Conservation (phyloP, 2,329 filamentous ascomycete species). For the Pezicula carpinea region DNA sequence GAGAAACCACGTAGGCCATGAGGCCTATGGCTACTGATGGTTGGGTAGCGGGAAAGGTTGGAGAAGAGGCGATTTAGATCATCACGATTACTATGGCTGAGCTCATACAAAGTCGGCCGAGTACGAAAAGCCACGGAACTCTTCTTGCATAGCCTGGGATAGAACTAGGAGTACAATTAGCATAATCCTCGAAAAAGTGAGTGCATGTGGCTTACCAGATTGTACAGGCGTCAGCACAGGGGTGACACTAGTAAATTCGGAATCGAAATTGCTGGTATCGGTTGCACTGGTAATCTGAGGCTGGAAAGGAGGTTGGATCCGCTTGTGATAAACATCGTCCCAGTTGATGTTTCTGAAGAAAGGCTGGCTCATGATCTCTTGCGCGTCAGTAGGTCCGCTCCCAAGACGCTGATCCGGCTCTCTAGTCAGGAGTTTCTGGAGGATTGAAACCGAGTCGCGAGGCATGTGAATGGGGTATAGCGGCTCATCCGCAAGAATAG, state of each 20-base stretch:
- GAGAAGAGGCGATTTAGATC: neutral
- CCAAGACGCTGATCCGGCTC: slow-evolving; percentile 92
- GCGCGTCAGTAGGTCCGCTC: slow-evolving; percentile 91
- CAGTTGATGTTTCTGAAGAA: slow-evolving; percentile 98
- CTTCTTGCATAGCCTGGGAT: slow-evolving; percentile 98
- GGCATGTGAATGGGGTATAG: slow-evolving; percentile 99
- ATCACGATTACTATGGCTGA: neutral
- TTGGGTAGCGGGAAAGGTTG: too few relatives aligned
- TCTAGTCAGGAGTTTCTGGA: slow-evolving; percentile 93
- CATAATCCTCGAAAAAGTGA: slow-evolving; percentile 5
- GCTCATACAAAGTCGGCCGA: slow-evolving; percentile 30
- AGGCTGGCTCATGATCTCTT: slow-evolving; percentile 97
- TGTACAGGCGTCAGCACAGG: slow-evolving; percentile 96
- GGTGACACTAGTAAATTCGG: slow-evolving; percentile 96
- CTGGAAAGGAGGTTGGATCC: slow-evolving; percentile 81
- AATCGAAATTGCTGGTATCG: slow-evolving; percentile 99
- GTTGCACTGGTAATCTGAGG: slow-evolving; percentile 87
- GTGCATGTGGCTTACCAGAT: slow-evolving; percentile 66
- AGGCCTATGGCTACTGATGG: too few relatives aligned
- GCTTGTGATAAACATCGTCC: slow-evolving; percentile 98
- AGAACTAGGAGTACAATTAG: slow-evolving; percentile 56
- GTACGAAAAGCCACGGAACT: slow-evolving; percentile 98
- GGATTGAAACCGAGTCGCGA: slow-evolving; percentile 91
- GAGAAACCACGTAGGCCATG: neutral
- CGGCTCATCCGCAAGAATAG: slow-evolving; percentile 94